Evolutionary conservation across 331 rosid genomes (phyloP).

Genomic region (Pyracantha coccinea): DNA sequence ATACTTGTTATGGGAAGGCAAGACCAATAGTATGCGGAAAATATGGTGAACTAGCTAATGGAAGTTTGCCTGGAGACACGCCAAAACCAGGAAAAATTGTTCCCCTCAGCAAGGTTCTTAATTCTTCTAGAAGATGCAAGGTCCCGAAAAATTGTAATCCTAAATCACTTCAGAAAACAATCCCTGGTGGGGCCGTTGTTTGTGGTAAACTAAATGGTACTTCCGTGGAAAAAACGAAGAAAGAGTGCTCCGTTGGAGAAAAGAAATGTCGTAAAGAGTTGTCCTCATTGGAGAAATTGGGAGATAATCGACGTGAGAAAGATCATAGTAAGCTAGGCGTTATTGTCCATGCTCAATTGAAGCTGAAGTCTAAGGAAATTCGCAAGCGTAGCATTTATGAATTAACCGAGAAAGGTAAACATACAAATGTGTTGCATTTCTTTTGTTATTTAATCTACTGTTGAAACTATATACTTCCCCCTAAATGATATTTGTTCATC

Average conservation of each 20-base stretch:
- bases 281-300: conserved; percentile 16
- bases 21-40: conserved; percentile 54
- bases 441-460: not conserved
- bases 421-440: not conserved
- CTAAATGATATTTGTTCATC: conserved; percentile 8
- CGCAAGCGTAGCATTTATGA: conserved; percentile 56
- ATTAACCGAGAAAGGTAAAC: conserved; percentile 45
- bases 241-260: conserved; percentile 11
- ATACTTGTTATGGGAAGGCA: conserved; percentile 18
- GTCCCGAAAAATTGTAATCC: conserved; percentile 21
- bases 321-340: conserved; percentile 14
- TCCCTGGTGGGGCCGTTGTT: conserved; percentile 7
- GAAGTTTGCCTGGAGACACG: conserved; percentile 13
- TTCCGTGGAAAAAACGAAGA: conserved; percentile 13
- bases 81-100: conserved; percentile 49
- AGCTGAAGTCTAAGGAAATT: conserved; percentile 38
- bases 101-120: conserved; percentile 44
- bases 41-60: conserved; percentile 51
- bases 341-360: conserved; percentile 16
- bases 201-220: conserved; percentile 15
- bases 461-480: not conserved
- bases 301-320: conserved; percentile 17
- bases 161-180: conserved; percentile 21
- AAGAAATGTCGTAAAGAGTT: conserved; percentile 10
- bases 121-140: conserved; percentile 29